Conservation (phyloP, 768 basidiomycete species). For the Suillus hirtellus region DNA sequence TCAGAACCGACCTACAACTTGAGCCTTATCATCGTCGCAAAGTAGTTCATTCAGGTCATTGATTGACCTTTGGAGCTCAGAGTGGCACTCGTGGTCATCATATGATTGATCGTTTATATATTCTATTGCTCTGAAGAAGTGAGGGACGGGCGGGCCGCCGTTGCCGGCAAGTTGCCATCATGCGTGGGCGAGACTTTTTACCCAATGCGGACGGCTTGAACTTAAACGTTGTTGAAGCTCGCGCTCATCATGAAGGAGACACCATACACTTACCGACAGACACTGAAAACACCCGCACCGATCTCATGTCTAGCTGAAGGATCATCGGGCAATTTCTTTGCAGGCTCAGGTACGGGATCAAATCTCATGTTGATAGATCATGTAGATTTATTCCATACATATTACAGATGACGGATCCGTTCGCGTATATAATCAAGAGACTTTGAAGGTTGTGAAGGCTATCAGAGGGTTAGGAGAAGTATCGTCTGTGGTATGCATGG, state of each 20-base stretch:
- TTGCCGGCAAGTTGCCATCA: too few species aligned
- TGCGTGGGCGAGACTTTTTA: too few species aligned
- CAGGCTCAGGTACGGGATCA: slow-evolving; percentile 55
- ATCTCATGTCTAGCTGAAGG: slow-evolving; percentile 57
- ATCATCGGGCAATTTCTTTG: slow-evolving; percentile 49
- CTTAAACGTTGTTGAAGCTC: not conserved
- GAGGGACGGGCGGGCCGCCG: too few species aligned
- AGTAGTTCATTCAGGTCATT: too few species aligned
- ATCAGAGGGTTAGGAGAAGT: slow-evolving; percentile 61
- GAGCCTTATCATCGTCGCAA: too few species aligned
- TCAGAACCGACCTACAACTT: too few species aligned
- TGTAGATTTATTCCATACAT: slow-evolving; percentile 10
- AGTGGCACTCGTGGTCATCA: too few species aligned
- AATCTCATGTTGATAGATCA: not conserved
- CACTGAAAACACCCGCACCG: slow-evolving; percentile 46
- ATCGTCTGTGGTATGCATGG: slow-evolving; percentile 57
- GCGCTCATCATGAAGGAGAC: slow-evolving; percentile 9
- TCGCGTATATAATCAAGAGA: slow-evolving; percentile 62
- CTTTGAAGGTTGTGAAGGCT: slow-evolving; percentile 62
- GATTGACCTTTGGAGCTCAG: too few species aligned
- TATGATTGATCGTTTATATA: too few species aligned
- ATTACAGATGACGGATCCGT: slow-evolving; percentile 63
- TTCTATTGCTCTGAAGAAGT: too few species aligned
- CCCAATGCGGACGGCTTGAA: too few species aligned
- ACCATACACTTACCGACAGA: slow-evolving; percentile 18